Base-by-base conservation (phyloP, 306 rosid species). In the Quercus alba region DNA sequence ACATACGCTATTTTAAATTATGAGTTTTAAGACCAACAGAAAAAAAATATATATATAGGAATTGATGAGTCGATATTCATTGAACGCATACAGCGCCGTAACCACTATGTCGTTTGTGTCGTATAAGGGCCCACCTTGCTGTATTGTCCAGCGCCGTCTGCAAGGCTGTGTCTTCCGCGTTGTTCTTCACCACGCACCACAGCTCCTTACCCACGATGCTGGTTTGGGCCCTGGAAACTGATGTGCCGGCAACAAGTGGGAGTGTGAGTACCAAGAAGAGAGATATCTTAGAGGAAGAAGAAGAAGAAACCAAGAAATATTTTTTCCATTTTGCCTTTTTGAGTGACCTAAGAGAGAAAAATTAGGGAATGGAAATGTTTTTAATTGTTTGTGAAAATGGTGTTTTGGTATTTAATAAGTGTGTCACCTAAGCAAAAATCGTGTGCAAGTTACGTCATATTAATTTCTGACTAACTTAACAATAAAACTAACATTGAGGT, bases 141-240 rank as follows among this genome's bases (percentile, higher is more conserved):
- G 97, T 86, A 91, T 96, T 77, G 93, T 91, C 90, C 8, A 93
- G 82, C 1, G 98, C 97, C 5, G 89, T 1, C 84, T 81, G 92
- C 44, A 96, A 85, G 7, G 92, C 84, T 17, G 91, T 58, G 20
- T 96, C 99, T 61, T 90, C 97, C 9, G 94, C 92, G 88, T 90
- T 90, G 88, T 95, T 95, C 87, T 89, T 95, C 8, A 96, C 98
- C 80, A 93, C 97, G 83, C 98, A 95, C 98, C 97, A 95, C 6
- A 93, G 94, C 85, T 93, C 87, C 79, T 21, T 21, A 21, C 78
- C 85, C 8, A 56, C 80, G n/a, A 80, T 79, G 66, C 84, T 82
- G 62, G 41, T 25, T 17, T 64, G 80, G 70, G 83, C 87, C 59
- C 71, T 80, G 55, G 66, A 41, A 26, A 31, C 23, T 2, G 57